Percentiles rank a stretch among this genome's conserved stretches.
Evolutionary conservation across 192 early-diverging fungal species (phyloP).

Genomic region (Coemansia sp.): DNA sequence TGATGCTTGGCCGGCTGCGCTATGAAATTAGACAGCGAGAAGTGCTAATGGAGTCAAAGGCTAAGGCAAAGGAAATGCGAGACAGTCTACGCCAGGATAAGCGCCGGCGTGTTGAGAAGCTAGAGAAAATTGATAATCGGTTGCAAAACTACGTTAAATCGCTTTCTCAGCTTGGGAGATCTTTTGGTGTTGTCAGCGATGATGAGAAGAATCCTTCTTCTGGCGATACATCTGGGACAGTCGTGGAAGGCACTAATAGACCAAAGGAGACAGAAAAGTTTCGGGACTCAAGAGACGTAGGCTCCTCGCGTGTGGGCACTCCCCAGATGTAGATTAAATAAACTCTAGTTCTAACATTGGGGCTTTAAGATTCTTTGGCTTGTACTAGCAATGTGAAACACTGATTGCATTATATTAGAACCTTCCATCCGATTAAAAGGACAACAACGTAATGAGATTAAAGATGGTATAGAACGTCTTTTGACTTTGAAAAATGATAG

Average conservation of each 20-base stretch:
- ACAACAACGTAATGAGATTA: no score
- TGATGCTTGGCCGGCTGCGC: conserved; percentile 51
- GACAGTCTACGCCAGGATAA: conserved; percentile 40
- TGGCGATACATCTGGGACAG: conserved; percentile 14
- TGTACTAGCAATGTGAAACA: neutral
- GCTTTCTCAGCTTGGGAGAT: conserved; percentile 21
- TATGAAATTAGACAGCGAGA: conserved; percentile 51
- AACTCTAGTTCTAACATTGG: no score
- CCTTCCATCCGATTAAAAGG: no score
- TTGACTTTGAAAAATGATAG: no score
- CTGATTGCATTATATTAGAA: no score
- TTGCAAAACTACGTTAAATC: conserved; percentile 44
- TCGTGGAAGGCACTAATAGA: conserved; percentile 18
- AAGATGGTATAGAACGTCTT: no score
- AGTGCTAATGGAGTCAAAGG: conserved; percentile 22
- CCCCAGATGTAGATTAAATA: conserved; percentile 21
- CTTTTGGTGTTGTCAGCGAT: conserved; percentile 14
- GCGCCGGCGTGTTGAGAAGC: conserved; percentile 40
- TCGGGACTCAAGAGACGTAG: conserved; percentile 27
- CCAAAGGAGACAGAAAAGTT: conserved; percentile 20
- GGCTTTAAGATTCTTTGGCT: neutral
- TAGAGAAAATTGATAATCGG: conserved; percentile 43
- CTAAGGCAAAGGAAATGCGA: conserved; percentile 19
- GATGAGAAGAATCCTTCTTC: conserved; percentile 9
- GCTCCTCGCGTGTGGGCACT: conserved; percentile 31